Evolutionary conservation across 441 rosid species (phyloP).

Genomic region (Pelargonium citronellum): DNA sequence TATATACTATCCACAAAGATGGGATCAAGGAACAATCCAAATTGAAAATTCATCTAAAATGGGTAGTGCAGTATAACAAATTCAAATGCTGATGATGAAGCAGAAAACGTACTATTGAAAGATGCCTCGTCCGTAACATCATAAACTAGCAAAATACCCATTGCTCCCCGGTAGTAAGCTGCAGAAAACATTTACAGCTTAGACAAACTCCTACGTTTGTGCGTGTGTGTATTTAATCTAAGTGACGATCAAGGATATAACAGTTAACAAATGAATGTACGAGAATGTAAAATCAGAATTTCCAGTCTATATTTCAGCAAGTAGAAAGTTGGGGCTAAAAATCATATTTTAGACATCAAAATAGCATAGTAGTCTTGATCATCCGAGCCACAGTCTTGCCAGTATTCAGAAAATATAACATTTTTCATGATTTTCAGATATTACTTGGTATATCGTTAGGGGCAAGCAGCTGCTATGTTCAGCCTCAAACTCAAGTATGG

Average conservation of each 20-base stretch:
- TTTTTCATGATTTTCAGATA: neutral
- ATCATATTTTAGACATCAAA: too few relatives aligned
- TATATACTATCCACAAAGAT: neutral
- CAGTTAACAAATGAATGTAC: neutral
- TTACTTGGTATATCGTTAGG: neutral
- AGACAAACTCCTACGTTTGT: neutral
- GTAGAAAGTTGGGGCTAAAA: too few relatives aligned
- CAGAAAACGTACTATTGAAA: slow-evolving; percentile 56
- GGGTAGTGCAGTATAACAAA: neutral
- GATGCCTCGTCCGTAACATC: slow-evolving; percentile 95
- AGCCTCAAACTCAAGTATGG: slow-evolving; percentile 33
- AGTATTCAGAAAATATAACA: neutral
- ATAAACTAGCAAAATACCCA: slow-evolving; percentile 92
- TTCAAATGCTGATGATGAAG: slow-evolving; percentile 1
- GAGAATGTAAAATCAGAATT: too few relatives aligned
- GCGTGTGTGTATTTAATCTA: neutral
- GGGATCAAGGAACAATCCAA: slow-evolving; percentile 20
- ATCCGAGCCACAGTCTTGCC: slow-evolving; percentile 19
- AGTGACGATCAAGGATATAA: neutral
- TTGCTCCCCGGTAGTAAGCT: slow-evolving; percentile 95
- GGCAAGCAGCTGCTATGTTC: neutral
- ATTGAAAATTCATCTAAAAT: slow-evolving; percentile 6
- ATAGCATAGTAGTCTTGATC: too few relatives aligned
- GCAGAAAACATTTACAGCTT: slow-evolving; percentile 13
- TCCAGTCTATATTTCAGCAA: too few relatives aligned